Conservation (phyloP, 345 rosid species). For the Acer campestre region DNA sequence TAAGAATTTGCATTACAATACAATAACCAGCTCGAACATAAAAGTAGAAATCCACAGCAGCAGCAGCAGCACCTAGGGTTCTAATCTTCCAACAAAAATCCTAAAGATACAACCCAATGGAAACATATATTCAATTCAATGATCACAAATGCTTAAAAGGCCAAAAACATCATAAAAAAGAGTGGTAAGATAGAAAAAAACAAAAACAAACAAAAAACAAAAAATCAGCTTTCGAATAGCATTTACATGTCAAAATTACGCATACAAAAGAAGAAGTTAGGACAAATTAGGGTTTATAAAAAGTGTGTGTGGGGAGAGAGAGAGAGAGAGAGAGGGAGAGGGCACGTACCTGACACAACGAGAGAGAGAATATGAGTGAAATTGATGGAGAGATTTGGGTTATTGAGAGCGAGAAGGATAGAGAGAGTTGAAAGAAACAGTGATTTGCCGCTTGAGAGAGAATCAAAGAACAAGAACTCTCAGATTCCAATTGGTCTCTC, state of each 20-base stretch:
- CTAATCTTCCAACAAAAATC: background rate
- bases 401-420: too few relatives aligned
- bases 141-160: background rate
- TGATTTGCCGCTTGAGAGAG: background rate
- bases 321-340: background rate
- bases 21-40: background rate
- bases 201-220: too few relatives aligned
- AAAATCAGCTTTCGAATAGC: background rate
- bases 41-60: background rate
- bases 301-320: too few relatives aligned
- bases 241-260: background rate
- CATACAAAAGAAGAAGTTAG: background rate
- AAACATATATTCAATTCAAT: background rate
- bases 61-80: background rate
- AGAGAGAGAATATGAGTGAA: background rate
- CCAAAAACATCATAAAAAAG: background rate
- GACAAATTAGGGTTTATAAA: conserved; percentile 7
- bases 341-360: background rate
- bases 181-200: background rate
- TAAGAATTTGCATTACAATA: background rate
- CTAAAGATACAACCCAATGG: background rate
- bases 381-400: background rate
- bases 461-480: background rate
- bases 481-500: background rate
- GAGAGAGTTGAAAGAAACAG: background rate